These are phyloP conservation scores for Nicotiana otophora DNA, from an alignment of 257 asterid genomes.

Conservation along the genomic window DNA sequence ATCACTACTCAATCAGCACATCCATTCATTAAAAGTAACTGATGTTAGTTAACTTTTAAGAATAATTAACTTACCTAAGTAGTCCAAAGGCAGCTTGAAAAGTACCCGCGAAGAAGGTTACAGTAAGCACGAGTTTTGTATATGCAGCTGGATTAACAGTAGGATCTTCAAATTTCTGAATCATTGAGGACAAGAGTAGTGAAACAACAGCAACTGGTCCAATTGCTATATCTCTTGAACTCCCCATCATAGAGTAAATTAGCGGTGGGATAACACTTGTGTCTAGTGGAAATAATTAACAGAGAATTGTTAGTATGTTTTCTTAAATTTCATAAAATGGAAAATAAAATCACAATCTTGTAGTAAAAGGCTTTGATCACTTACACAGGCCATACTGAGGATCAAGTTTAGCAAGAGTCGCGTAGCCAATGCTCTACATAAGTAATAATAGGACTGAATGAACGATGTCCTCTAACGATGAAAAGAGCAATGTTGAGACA, in stretches of 20 bases:
- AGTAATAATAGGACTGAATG: neutral
- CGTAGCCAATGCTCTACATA: slow-evolving; percentile 34
- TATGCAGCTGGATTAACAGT: slow-evolving; percentile 38
- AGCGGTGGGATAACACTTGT: slow-evolving; percentile 44
- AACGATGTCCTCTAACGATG: neutral
- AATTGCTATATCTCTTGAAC: slow-evolving; percentile 40
- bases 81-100: slow-evolving; percentile 62
- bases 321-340: neutral
- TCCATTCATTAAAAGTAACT: neutral
- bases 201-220: slow-evolving; percentile 51
- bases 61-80: slow-evolving; percentile 34
- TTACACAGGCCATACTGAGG: slow-evolving; percentile 47
- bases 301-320: neutral
- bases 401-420: slow-evolving; percentile 38
- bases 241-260: slow-evolving; percentile 34
- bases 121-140: slow-evolving; percentile 60
- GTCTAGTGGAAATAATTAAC: slow-evolving; percentile 8
- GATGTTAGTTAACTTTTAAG: neutral
- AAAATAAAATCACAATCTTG: neutral
- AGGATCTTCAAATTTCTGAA: slow-evolving; percentile 31
- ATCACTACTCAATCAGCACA: neutral
- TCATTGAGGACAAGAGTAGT: slow-evolving; percentile 30
- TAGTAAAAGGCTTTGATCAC: neutral
- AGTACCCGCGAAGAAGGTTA: slow-evolving; percentile 55
- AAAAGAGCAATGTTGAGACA: neutral